Evolutionary conservation across 768 basidiomycete species (phyloP), one percentile per base, ranked within the genome.

Genomic region (Rhizopogon vulgaris): DNA sequence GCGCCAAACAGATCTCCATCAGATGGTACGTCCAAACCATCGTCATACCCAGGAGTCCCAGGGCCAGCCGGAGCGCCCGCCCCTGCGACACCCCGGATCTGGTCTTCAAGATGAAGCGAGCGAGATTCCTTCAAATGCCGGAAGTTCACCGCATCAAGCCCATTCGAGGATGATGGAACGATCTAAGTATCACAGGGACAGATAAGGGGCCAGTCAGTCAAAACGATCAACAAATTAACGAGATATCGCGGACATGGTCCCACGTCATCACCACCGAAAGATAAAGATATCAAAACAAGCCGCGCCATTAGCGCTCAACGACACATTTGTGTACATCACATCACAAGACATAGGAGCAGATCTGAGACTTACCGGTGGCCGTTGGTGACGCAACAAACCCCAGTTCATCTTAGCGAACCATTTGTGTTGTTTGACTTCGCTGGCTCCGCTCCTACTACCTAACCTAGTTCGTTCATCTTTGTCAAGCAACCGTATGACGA

Each of bases 391-490:
- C 65, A 99, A 71, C 51, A 99, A 75, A 22, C 95, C 96, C 96
- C 95, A 99, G 72, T 92, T 94, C 65, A 95, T 84, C 62, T 92
- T 93, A 27, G 76, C 73, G 74, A 99, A 99, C 96, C 96, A 99
- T 67, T 91, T 94, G 79, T 98, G 96, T 52, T 90, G 86, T 74
- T 98, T 99, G 61, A 99, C 94, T 71, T 99, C 96, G 65, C 93
- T 95, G 52, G 96, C 96, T 25, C 96, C 96, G 59, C 85, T 92
- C 70, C 80, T 85, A 69, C 91, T 92, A 41, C 96, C 96, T 36
- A 98, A 69, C 55, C 96, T 79, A 51, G 81, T 85, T 64, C 79
- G 75, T 69, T 99, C 96, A 60, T 88, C 84, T 74, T 99, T 99
- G 78, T 90, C 89, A 61, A 99, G 73, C 49, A 98, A 67, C 58